Conservation (phyloP, 768 basidiomycete genomes). For the Calocera viscosa region DNA sequence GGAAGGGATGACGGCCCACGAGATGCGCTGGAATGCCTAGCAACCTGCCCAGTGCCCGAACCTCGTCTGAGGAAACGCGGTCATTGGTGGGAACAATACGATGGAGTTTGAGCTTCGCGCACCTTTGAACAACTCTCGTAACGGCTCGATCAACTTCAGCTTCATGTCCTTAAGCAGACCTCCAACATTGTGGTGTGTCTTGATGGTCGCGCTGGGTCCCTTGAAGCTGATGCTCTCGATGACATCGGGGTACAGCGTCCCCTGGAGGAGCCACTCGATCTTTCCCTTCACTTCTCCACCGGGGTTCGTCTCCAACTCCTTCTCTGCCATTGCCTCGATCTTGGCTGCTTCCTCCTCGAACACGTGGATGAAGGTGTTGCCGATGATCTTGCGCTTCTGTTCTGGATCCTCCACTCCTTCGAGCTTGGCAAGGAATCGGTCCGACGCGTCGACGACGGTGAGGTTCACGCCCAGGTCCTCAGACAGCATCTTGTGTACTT, state of each 20-base stretch:
- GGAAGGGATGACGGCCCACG: constrained; percentile 96
- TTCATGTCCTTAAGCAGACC: constrained; percentile 87
- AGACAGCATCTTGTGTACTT: constrained; percentile 88
- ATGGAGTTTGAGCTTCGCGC: constrained; percentile 16
- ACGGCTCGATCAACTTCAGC: constrained; percentile 93
- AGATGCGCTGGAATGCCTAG: constrained; percentile 84
- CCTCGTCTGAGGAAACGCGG: constrained; percentile 58
- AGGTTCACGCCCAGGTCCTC: constrained; percentile 90
- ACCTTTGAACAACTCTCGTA: constrained; percentile 98
- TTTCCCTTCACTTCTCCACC: constrained; percentile 51
- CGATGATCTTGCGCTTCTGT: constrained; percentile 93
- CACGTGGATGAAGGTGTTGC: constrained; percentile 96
- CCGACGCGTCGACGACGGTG: constrained; percentile 90
- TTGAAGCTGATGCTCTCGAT: constrained; percentile 99
- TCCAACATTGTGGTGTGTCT: constrained; percentile 98
- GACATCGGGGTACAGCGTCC: constrained; percentile 96
- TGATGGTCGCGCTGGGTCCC: constrained; percentile 96
- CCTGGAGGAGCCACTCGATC: constrained; percentile 95
- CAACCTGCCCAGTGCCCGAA: constrained; percentile 80
- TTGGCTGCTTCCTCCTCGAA: constrained; percentile 90
- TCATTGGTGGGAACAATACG: not conserved
- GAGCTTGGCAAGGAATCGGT: constrained; percentile 79
- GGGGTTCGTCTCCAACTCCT: constrained; percentile 40
- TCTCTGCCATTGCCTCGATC: constrained; percentile 70
- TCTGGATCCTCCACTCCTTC: constrained; percentile 91